These are phyloP conservation scores for Conringia planisiliqua DNA, from an alignment of 345 rosid genomes.

Conservation along the genomic window DNA sequence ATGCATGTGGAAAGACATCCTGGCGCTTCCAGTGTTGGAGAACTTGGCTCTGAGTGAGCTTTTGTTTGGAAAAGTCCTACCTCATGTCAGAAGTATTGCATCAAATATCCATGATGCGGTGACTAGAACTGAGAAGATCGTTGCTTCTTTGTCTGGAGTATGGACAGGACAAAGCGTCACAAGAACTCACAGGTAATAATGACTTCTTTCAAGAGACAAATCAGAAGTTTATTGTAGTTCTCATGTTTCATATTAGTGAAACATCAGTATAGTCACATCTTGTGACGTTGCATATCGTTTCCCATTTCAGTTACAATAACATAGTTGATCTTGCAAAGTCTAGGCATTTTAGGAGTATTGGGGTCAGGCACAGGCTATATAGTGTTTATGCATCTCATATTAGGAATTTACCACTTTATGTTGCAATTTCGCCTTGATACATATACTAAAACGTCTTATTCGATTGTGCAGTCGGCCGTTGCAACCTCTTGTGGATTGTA, in stretches of 20 bases:
- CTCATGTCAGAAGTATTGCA: slow-evolving; percentile 75
- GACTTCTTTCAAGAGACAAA: neutral
- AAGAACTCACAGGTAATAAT: slow-evolving; percentile 53
- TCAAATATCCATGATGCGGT: slow-evolving; percentile 82
- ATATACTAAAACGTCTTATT: neutral
- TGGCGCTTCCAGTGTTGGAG: slow-evolving; percentile 74
- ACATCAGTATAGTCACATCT: neutral
- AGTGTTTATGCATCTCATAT: neutral
- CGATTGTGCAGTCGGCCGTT: slow-evolving; percentile 57
- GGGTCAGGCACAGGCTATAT: neutral
- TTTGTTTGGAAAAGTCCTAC: slow-evolving; percentile 70
- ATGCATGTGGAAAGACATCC: slow-evolving; percentile 87
- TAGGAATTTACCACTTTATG: neutral
- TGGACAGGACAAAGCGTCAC: slow-evolving; percentile 71
- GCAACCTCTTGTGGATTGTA: slow-evolving; percentile 76
- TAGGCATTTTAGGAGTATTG: neutral
- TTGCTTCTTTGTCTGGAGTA: slow-evolving; percentile 72
- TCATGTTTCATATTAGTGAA: neutral
- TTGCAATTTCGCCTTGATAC: neutral
- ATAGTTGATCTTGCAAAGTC: neutral
- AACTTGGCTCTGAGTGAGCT: slow-evolving; percentile 82
- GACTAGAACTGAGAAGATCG: slow-evolving; percentile 72
- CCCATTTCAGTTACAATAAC: neutral
- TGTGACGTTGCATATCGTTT: neutral
- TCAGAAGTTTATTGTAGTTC: neutral